Percentiles rank a stretch among this genome's conserved stretches.
Evolutionary conservation across 73 alveolate genomes (phyloP).

Genomic region (Blepharisma japonicum): DNA sequence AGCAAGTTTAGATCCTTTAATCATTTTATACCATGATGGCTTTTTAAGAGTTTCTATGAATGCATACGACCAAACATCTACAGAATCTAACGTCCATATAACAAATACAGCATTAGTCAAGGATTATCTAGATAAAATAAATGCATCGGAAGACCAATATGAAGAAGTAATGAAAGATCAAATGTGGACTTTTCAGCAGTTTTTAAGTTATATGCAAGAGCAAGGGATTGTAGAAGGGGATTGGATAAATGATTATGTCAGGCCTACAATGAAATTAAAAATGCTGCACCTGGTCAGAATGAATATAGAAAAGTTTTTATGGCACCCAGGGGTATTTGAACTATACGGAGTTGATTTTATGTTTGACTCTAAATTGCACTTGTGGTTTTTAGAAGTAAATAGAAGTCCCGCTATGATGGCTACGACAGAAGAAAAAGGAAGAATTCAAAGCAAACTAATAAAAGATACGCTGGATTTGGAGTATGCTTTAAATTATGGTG

Average conservation of each 20-base stretch:
- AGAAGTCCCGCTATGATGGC: constrained; percentile 44
- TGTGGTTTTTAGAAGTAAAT: constrained; percentile 38
- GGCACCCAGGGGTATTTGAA: constrained; percentile 36
- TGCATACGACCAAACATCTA: constrained; percentile 29
- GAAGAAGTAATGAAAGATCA: constrained; percentile 28
- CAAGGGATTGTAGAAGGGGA: constrained; percentile 17
- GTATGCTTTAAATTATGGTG: constrained; percentile 15
- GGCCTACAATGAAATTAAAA: constrained; percentile 11
- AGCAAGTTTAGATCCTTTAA: constrained; percentile 36
- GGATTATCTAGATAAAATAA: constrained; percentile 19
- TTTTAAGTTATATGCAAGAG: not conserved
- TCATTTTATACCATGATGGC: constrained; percentile 35
- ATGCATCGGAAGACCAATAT: not conserved
- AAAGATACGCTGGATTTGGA: constrained; percentile 33
- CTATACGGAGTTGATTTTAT: constrained; percentile 36
- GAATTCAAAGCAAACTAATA: constrained; percentile 24
- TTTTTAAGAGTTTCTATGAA: constrained; percentile 33
- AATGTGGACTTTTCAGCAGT: constrained; percentile 29
- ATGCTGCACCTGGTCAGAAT: not conserved
- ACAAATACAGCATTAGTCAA: constrained; percentile 35
- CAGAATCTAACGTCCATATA: constrained; percentile 22
- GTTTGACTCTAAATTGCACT: constrained; percentile 30
- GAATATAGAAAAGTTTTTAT: not conserved
- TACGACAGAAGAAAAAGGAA: constrained; percentile 37
- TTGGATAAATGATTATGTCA: constrained; percentile 22